Conservation (phyloP, 2,329 filamentous ascomycete species). For the Pseudogymnoascus sp. region DNA sequence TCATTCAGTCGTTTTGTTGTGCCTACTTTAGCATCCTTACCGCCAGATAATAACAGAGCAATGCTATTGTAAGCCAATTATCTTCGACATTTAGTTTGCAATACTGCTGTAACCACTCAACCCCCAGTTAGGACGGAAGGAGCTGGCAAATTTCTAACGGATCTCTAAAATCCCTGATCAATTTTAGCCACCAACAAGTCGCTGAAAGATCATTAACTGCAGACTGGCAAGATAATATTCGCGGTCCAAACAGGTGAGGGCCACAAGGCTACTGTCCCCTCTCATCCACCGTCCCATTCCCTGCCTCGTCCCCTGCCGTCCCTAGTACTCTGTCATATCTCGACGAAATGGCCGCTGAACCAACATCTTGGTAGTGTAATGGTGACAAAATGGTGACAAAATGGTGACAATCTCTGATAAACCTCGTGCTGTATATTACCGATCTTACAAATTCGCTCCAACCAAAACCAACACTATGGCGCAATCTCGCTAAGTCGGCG, state of each 20-base stretch:
- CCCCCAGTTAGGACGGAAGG: background rate
- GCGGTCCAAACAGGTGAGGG: background rate
- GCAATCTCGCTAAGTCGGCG: background rate
- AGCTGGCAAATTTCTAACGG: background rate
- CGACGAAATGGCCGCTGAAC: background rate
- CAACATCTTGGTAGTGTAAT: background rate
- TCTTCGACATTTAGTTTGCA: background rate
- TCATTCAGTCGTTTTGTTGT: background rate
- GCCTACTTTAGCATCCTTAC: background rate
- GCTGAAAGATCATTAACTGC: background rate
- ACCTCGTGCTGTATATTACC: background rate
- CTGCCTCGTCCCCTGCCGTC: background rate
- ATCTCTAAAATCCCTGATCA: background rate
- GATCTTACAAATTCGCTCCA: background rate
- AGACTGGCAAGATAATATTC: background rate
- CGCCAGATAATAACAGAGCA: background rate
- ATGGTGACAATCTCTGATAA: background rate
- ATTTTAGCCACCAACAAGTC: background rate
- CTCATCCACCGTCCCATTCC: background rate
- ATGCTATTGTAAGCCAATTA: background rate
- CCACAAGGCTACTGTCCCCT: background rate
- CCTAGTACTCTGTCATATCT: background rate
- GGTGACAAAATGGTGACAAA: background rate
- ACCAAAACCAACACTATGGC: background rate
- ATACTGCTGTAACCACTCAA: background rate